These are phyloP conservation scores for Globisporangium solare DNA, from an alignment of 352 stramenopile species.

Conservation along the genomic window DNA sequence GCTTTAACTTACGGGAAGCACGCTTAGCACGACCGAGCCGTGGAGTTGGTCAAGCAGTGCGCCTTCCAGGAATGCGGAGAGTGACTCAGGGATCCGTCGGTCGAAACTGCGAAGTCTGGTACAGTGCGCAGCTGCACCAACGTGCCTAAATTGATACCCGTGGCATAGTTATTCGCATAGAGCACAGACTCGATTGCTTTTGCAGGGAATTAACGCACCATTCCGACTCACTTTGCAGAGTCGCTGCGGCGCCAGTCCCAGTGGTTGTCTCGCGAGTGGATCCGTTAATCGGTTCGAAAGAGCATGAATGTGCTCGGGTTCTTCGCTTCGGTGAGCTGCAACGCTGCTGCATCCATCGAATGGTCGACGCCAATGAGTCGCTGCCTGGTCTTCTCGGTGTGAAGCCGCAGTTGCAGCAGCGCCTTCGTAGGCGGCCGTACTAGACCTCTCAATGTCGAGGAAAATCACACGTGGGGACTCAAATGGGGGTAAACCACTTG, in stretches of 20 bases:
- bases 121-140: slow-evolving; percentile 12
- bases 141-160: slow-evolving; percentile 6
- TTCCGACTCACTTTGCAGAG: slow-evolving; percentile 20
- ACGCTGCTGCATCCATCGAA: slow-evolving; percentile 32
- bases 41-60: slow-evolving; percentile 14
- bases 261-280: too few species aligned
- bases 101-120: slow-evolving; percentile 23
- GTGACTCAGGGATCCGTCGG: slow-evolving; percentile 23
- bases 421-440: too few species aligned
- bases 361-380: slow-evolving; percentile 44
- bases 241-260: slow-evolving; percentile 9
- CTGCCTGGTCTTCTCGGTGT: slow-evolving; percentile 10
- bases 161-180: too few species aligned
- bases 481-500: slow-evolving; percentile 5
- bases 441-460: slow-evolving; percentile 23
- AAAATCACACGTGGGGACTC: slow-evolving; percentile 25
- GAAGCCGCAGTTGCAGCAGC: not conserved
- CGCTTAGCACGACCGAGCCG: too few species aligned
- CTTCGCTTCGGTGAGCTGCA: slow-evolving; percentile 31
- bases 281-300: slow-evolving; percentile 38
- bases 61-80: slow-evolving; percentile 22
- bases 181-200: too few species aligned
- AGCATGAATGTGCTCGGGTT: slow-evolving; percentile 33
- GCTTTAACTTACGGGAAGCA: too few species aligned
- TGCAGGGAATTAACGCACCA: slow-evolving; percentile 1